Evolutionary conservation across 768 basidiomycete species (phyloP), one percentile per base, ranked within the genome.

Genomic region (Nidularia sp.): DNA sequence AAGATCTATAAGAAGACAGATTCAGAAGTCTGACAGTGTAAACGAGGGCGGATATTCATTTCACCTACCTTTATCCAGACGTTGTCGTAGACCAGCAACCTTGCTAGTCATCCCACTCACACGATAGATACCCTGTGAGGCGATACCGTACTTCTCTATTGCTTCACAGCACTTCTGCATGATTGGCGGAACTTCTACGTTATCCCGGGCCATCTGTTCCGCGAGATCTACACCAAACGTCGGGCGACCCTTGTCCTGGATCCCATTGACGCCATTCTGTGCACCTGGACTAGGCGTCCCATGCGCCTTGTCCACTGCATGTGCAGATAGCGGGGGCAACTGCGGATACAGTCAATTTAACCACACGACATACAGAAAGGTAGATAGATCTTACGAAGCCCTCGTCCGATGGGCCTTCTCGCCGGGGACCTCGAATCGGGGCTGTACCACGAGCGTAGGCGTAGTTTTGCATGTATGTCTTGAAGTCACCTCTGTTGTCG

Each of bases 391-490:
- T 66, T 66, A 98, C 96, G 73, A 93, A 97, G 39, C 93, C 93
- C 65, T 97, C 93, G 49, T 98, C 92, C 49, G 80, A 75, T 3
- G 93, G 93, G 2, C 92, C 95, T 59, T 97, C 92, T 55, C 94
- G 77, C 54, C 90, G 78, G 31, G 90, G 92, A n/a, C 90, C 92
- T 36, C 84, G 76, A 10, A 70, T 67, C 31, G 73, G 71, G 36
- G 65, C 69, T 47, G 78, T 74, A 8, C 87, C 90, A 54, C 90
- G 88, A 31, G 93, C 93, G 62, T 95, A 93, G 0, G 90, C 87
- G 64, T 96, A 99, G 65, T 97, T 93, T 65, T 97, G 93, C 95
- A 99, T 98, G 65, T 88, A 99, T 6, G 80, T 84, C 71, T 90
- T 96, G 74, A 99, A 98, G 69, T 99, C 97, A 34, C 85, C 78